Percentiles rank a stretch among this genome's conserved stretches.
Evolutionary conservation across 768 basidiomycete species (phyloP).

Genomic region (Pleurotus platypus): DNA sequence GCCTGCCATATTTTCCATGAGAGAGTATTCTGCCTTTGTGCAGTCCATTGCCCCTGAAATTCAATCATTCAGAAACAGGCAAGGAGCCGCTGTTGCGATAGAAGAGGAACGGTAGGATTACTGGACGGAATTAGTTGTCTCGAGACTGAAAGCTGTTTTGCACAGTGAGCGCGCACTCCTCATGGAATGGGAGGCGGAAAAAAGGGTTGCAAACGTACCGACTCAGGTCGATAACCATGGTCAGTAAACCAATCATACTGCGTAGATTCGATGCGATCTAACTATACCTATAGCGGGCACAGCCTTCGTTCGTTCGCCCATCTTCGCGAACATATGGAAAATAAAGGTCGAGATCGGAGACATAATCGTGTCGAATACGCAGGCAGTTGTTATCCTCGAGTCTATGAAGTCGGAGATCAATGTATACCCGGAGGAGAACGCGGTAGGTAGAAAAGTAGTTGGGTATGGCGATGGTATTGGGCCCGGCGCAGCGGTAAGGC

Average conservation of each 20-base stretch:
- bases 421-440: conserved; percentile 39
- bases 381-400: conserved; percentile 49
- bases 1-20: conserved; percentile 48
- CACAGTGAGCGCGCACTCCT: conserved; percentile 40
- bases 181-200: conserved; percentile 36
- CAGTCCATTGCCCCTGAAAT: conserved; percentile 38
- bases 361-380: conserved; percentile 33
- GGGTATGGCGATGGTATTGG: conserved; percentile 35
- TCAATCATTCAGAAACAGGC: conserved; percentile 34
- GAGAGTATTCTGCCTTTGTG: conserved; percentile 40
- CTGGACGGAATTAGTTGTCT: too few relatives aligned
- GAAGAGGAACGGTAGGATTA: conserved; percentile 38
- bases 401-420: conserved; percentile 68
- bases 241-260: too few relatives aligned
- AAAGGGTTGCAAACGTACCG: conserved; percentile 7
- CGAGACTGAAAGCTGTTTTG: too few relatives aligned
- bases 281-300: conserved; percentile 4
- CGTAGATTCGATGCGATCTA: not conserved
- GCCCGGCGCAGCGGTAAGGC: conserved; percentile 41
- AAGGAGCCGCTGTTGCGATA: conserved; percentile 26
- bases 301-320: conserved; percentile 24
- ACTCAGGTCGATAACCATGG: too few relatives aligned
- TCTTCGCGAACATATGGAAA: conserved; percentile 50
- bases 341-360: conserved; percentile 42
- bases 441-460: conserved; percentile 39